A percentile compares a stretch with the other conserved stretches of the same genome.
phyloP scores from a whole-genome alignment of 2,329 filamentous ascomycete genomes.

The Diaporthe sp. region DNA sequence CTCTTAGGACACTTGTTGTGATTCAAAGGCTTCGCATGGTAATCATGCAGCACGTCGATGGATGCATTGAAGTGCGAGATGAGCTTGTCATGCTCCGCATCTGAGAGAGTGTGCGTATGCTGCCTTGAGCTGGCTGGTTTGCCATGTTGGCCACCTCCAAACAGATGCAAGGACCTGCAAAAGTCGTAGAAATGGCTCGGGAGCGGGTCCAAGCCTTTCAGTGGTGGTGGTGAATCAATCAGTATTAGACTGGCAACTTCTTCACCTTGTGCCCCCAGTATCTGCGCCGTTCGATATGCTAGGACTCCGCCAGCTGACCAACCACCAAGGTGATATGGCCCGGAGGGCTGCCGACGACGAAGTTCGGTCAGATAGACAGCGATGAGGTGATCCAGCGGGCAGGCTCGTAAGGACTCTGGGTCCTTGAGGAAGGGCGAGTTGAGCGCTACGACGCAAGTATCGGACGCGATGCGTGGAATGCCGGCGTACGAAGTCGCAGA shows the following conservation, averaged over 20 bases:
- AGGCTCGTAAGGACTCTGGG: slow-evolving; percentile 68
- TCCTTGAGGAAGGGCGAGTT: slow-evolving; percentile 79
- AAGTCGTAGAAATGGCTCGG: slow-evolving; percentile 22
- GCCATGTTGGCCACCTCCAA: slow-evolving; percentile 18
- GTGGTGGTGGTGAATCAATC: slow-evolving; percentile 7
- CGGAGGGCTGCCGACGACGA: slow-evolving; percentile 74
- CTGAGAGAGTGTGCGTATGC: slow-evolving; percentile 3
- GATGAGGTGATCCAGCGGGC: slow-evolving; percentile 72
- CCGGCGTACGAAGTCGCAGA: slow-evolving; percentile 74
- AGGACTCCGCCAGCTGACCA: slow-evolving; percentile 81
- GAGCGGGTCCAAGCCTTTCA: background rate
- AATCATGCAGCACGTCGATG: slow-evolving; percentile 22
- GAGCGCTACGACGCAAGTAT: slow-evolving; percentile 63
- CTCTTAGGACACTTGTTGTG: background rate
- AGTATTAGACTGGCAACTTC: background rate
- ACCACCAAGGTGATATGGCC: slow-evolving; percentile 75
- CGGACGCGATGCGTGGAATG: slow-evolving; percentile 60
- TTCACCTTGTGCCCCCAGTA: background rate
- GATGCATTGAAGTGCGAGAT: slow-evolving; percentile 22
- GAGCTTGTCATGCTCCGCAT: slow-evolving; percentile 16
- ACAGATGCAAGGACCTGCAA: slow-evolving; percentile 22
- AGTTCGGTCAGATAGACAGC: slow-evolving; percentile 75
- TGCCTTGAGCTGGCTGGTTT: slow-evolving; percentile 9
- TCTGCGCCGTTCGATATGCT: slow-evolving; percentile 47
- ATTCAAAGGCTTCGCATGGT: slow-evolving; percentile 1